Evolutionary conservation across 2,329 filamentous ascomycete species (phyloP), one percentile per base, ranked within the genome.

Genomic region (Zymoseptoria brevis): DNA sequence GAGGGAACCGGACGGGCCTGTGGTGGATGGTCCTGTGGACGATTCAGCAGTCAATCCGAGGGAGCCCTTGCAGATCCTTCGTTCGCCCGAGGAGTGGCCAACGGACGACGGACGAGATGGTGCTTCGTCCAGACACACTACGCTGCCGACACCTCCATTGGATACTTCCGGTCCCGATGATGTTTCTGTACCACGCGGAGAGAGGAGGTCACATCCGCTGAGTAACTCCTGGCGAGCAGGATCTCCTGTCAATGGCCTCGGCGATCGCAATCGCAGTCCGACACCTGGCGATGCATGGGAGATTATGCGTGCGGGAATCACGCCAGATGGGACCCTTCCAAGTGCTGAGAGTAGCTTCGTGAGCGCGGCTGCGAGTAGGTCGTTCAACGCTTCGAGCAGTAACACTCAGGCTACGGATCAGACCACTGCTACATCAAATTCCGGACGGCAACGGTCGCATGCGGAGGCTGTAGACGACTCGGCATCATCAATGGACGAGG

Each of bases 291-390:
- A 75, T 50, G 80, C 81, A 54, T 96, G 92, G 92, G 87, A 93
- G 60, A 90, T 86, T 2, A 84, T 96, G 56, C 78, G 91, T 59
- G 87, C 83, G 6, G 95, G 89, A 0, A 82, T 96, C 61, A 87
- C 88, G 0, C 89, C 90, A 0, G 91, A 96, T 71, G 85, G 87
- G 16, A 87, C 89, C 62, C 82, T 89, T 2, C 90, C 91, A 0
- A 95, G 88, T 66, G 83, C 85, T 1, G 85, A 88, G 29, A 92
- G 90, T 0, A 96, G 91, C 0, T 96, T 96, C 71, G 83, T 86
- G 0, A 92, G 89, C 8, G 80, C 80, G 1, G 77, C 77, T n/a
- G 77, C 81, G 3, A 79, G 80, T 48, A 78, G 78, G 11, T 81
- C 81, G 0, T 79, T 78, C 65, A 63, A 62, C 57, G 73, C 74